Evolutionary conservation across 441 rosid species (phyloP), one percentile per base, ranked within the genome.

Genomic region (Adansonia gregorii): DNA sequence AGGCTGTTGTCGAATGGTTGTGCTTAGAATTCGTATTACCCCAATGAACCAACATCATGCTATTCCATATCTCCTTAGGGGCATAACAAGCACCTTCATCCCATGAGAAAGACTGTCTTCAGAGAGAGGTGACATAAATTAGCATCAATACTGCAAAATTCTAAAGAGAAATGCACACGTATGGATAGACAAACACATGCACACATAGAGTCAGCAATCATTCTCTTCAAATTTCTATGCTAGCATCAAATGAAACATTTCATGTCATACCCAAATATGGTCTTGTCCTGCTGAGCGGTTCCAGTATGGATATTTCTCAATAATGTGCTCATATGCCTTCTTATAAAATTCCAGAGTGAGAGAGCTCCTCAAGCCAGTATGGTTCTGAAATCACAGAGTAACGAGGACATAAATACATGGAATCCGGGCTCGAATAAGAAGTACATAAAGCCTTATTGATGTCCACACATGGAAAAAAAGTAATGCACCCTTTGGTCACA

Each of bases 51-150:
- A 95, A 78, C 98, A 94, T 93, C 95, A 89, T 94, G 85, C 99
- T 94, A 78, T 88, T 91, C 99, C 99, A 95, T 84, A 95, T 94
- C 89, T 95, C 98, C 88, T 94, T 95, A n/a, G 99, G 99, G 80
- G 99, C 97, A 90, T 92, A 93, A 88, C 99, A 95, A 87, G 99
- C 98, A 89, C 98, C 98, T 90, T 95, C 98, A 87, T 95, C 98
- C 98, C 98, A 95, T 75, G 99, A 92, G 86, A 95, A 95, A 79
- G 80, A 92, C 99, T 95, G 96, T 89, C 87, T 82, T 83, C 83
- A 84, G 85, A 86, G 66, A 56, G 43, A 75, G 72, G 82, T 75
- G 69, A 66, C 3, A 80, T 83, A 60, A 27, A 83, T 85, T 84
- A 88, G 87, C 81, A 83, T 68, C 69, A 10, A 76, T 59, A 45